phyloP scores from a whole-genome alignment of 2,329 filamentous ascomycete species.

The Coniosporium tulheliwenetii region DNA sequence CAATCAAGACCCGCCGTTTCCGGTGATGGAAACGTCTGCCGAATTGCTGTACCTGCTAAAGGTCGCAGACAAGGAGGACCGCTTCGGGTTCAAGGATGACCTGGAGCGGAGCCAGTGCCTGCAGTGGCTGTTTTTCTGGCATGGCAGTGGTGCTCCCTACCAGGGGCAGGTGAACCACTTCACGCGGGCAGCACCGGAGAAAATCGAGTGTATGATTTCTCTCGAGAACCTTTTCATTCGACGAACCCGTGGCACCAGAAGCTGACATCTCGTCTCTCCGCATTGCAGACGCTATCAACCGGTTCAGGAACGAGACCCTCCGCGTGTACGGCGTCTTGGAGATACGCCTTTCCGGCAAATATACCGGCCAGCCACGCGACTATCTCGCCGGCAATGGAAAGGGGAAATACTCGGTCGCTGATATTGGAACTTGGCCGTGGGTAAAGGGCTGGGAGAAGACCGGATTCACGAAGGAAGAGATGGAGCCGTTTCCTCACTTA shows the following conservation, averaged over 20 bases:
- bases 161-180: slow-evolving; percentile 31
- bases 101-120: slow-evolving; percentile 31
- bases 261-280: not conserved
- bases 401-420: slow-evolving; percentile 38
- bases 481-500: slow-evolving; percentile 34
- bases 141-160: slow-evolving; percentile 19
- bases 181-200: slow-evolving; percentile 25
- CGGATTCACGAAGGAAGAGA: slow-evolving; percentile 31
- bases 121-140: slow-evolving; percentile 43
- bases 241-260: not conserved
- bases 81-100: slow-evolving; percentile 36
- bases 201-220: slow-evolving; percentile 22
- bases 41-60: slow-evolving; percentile 38
- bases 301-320: slow-evolving; percentile 36
- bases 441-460: slow-evolving; percentile 27
- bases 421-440: slow-evolving; percentile 38
- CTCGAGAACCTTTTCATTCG: not conserved
- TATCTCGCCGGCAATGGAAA: slow-evolving; percentile 37
- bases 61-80: slow-evolving; percentile 30
- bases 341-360: slow-evolving; percentile 36
- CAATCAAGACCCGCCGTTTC: slow-evolving; percentile 30
- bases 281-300: slow-evolving; percentile 28
- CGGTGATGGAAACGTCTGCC: slow-evolving; percentile 37
- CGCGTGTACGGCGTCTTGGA: slow-evolving; percentile 40
- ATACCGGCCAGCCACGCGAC: slow-evolving; percentile 30